Evolutionary conservation across 2,329 filamentous ascomycete species (phyloP).

Genomic region (Drechslerella stenobrocha): DNA sequence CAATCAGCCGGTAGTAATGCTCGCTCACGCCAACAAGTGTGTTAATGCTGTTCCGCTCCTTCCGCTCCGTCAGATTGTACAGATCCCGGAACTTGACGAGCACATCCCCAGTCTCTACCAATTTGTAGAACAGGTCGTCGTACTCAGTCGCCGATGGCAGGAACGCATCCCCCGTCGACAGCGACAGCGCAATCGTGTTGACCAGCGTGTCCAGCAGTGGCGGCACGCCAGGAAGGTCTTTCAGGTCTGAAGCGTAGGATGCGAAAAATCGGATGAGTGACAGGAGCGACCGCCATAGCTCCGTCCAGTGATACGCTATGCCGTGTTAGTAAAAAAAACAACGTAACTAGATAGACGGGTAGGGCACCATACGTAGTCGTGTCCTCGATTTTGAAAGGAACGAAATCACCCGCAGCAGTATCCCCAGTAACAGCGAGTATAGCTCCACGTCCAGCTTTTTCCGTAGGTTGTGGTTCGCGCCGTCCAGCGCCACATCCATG

Average conservation of each 20-base stretch:
- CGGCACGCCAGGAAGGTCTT: conserved; percentile 68
- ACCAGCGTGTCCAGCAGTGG: conserved; percentile 75
- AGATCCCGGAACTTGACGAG: conserved; percentile 78
- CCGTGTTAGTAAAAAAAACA: conserved; percentile 6
- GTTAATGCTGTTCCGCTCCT: conserved; percentile 72
- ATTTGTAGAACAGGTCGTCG: conserved; percentile 97
- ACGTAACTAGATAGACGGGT: neutral
- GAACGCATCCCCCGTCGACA: conserved; percentile 87
- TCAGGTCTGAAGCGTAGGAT: conserved; percentile 79
- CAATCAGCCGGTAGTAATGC: conserved; percentile 84
- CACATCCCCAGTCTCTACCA: conserved; percentile 86
- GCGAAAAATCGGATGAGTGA: conserved; percentile 87
- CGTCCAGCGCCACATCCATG: conserved; percentile 84
- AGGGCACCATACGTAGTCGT: conserved; percentile 62
- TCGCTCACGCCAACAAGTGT: conserved; percentile 78
- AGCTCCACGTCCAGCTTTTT: conserved; percentile 80
- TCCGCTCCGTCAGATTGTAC: conserved; percentile 64
- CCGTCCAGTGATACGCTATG: conserved; percentile 82
- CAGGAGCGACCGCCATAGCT: conserved; percentile 86
- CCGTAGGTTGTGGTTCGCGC: conserved; percentile 89
- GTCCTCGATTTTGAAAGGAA: conserved; percentile 81
- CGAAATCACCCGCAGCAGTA: conserved; percentile 79
- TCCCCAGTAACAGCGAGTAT: conserved; percentile 79
- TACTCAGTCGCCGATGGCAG: conserved; percentile 84
- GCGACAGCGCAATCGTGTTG: conserved; percentile 77